Evolutionary conservation across 352 stramenopile genomes (phyloP), one percentile per base, ranked within the genome.

Genomic region (Salisapilia sapeloensis): DNA sequence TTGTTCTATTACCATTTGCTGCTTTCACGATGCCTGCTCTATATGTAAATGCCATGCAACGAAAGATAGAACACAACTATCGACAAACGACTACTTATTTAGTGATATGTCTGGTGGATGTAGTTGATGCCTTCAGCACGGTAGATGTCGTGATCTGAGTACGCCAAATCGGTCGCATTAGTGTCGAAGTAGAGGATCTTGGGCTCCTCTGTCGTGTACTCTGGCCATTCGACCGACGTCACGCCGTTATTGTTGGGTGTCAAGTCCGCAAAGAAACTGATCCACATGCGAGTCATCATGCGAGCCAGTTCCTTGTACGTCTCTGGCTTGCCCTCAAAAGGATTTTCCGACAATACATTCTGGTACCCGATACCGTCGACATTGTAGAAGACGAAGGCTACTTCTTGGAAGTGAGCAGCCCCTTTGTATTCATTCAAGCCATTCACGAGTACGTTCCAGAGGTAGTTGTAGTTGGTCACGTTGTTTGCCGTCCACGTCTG

Each of bases 321-420:
- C 15, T 50, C 35, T 0, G 47, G 42, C 20, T 36, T 32, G 17
- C 40, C 24, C 17, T 43, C 19, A 38, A 56, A 56, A 30, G 47
- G 47, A 6, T 48, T 41, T 20, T 21, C 35, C 4, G 36, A 36
- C 15, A 55, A 37, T 3, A 37, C 40, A 19, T 45, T 49, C 29
- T 42, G 50, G 29, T 56, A 56, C 3, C 43, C 43, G 17, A 53
- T 34, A 22, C 44, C 48, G 0, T 25, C 10, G 14, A 51, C 22
- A 39, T 56, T 56, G 42, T 56, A 41, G 19, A 56, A 52, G 12
- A 56, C 47, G 26, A 56, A 56, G 0, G 40, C 45, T 4, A 54
- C 45, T 23, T 58, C 46, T 1, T 32, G 18, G 29, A 50, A 50
- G 42, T 56, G 47, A 18, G 42, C 44, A 12, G 38, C 44, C 4